phyloP scores from a whole-genome alignment of 441 rosid genomes.

The Erodium chrysanthum region DNA sequence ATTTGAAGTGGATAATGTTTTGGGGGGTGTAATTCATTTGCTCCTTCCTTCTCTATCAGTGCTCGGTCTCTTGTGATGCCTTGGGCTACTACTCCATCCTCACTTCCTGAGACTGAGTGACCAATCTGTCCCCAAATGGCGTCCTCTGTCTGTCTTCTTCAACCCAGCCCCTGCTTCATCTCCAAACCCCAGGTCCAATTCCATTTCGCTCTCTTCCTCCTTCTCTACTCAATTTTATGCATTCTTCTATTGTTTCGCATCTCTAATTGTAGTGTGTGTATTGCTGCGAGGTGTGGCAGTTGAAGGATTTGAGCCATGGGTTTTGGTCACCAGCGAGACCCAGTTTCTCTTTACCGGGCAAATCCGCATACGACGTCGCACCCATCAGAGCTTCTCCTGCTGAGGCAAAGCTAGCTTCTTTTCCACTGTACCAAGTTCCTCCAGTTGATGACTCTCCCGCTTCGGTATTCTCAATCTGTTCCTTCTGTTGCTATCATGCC shows the following conservation, averaged over 20 bases:
- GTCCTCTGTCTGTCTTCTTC: constrained; percentile 27
- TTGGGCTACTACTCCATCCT: background rate
- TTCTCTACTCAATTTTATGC: background rate
- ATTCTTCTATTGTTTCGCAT: background rate
- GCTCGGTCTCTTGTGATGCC: background rate
- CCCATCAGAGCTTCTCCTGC: constrained; percentile 30
- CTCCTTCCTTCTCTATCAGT: too few species aligned
- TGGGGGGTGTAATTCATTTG: background rate
- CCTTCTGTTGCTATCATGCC: background rate
- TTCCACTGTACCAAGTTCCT: constrained; percentile 36
- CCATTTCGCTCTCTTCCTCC: too few species aligned
- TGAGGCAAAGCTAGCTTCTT: constrained; percentile 8
- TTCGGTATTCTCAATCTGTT: constrained; percentile 18
- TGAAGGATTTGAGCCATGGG: constrained; percentile 15
- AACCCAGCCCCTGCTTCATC: constrained; percentile 21
- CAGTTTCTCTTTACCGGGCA: constrained; percentile 17
- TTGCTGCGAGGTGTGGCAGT: constrained; percentile 5
- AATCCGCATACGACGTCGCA: constrained; percentile 14
- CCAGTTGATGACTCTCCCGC: constrained; percentile 27
- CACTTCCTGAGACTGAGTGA: background rate
- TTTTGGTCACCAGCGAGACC: constrained; percentile 15
- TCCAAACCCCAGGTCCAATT: constrained; percentile 26
- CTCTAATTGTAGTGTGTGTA: background rate
- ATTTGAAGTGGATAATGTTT: constrained; percentile 4
- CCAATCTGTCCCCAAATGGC: constrained; percentile 19